Conservation (phyloP, 345 rosid genomes). For the Dipteronia sinensis region DNA sequence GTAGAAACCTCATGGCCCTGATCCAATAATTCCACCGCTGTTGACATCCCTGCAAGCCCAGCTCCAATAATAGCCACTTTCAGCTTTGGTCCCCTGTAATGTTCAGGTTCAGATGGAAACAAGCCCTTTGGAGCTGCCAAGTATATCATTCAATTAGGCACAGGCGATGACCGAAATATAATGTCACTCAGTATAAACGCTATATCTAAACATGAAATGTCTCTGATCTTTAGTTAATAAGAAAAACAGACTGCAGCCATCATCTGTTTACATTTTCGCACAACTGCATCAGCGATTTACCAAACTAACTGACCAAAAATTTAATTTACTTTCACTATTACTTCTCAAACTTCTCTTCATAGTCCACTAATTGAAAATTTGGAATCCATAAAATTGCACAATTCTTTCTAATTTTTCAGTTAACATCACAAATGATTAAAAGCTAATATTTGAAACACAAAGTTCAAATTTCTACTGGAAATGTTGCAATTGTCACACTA, state of each 20-base stretch:
- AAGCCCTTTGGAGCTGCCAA: slow-evolving; percentile 93
- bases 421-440: not conserved
- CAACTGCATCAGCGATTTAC: not conserved
- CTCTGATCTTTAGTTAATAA: not conserved
- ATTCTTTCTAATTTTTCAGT: not conserved
- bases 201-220: slow-evolving; percentile 13
- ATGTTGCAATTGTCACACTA: not conserved
- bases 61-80: slow-evolving; percentile 98
- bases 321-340: not conserved
- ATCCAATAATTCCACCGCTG: slow-evolving; percentile 93
- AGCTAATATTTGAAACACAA: not conserved
- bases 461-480: not conserved
- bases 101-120: slow-evolving; percentile 94
- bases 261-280: not conserved
- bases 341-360: not conserved
- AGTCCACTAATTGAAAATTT: not conserved
- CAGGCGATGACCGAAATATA: not conserved
- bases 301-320: not conserved
- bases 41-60: slow-evolving; percentile 99
- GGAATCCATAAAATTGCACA: not conserved
- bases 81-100: slow-evolving; percentile 90
- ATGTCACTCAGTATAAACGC: not conserved
- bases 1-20: slow-evolving; percentile 90
- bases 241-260: not conserved
- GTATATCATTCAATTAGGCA: slow-evolving; percentile 23